Percentiles rank a stretch among this genome's conserved stretches.
phyloP scores from a whole-genome alignment of 2,329 filamentous ascomycete genomes.

The Madurella fahalii region DNA sequence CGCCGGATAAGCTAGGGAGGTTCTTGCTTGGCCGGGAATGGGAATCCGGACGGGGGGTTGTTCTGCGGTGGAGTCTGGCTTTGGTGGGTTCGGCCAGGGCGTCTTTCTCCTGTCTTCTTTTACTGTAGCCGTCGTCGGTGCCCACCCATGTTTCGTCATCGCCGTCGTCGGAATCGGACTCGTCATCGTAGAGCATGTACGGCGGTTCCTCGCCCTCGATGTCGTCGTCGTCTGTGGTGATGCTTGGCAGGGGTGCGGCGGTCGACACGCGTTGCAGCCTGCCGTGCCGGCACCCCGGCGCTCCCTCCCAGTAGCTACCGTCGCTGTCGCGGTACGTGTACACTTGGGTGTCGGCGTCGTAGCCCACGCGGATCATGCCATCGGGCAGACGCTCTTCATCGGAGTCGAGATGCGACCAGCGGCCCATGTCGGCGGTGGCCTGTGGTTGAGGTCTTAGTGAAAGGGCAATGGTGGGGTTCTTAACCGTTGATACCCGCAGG shows the following conservation, averaged over 20 bases:
- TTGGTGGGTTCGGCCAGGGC: neutral
- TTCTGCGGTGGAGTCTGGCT: neutral
- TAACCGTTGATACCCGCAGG: too few relatives aligned
- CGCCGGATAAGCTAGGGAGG: neutral
- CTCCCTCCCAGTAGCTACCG: constrained; percentile 48
- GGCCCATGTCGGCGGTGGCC: constrained; percentile 34
- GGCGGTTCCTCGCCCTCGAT: constrained; percentile 5
- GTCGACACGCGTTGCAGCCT: constrained; percentile 18
- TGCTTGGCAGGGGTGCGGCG: neutral
- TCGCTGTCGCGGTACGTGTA: constrained; percentile 50
- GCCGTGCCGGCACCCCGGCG: constrained; percentile 48
- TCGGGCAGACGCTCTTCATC: constrained; percentile 52
- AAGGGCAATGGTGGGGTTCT: neutral
- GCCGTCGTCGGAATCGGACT: neutral
- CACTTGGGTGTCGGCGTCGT: constrained; percentile 51
- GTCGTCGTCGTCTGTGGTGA: neutral
- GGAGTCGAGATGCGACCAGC: constrained; percentile 40
- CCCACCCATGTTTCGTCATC: neutral
- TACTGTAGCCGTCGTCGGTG: too few relatives aligned
- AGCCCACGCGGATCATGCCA: constrained; percentile 52
- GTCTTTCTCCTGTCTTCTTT: neutral
- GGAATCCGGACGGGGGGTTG: neutral
- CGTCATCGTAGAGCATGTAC: constrained; percentile 11
- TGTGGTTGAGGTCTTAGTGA: too few relatives aligned
- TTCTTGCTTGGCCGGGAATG: neutral